Conservation (phyloP, 176 grass and related monocot species). For the Avena eriantha region DNA sequence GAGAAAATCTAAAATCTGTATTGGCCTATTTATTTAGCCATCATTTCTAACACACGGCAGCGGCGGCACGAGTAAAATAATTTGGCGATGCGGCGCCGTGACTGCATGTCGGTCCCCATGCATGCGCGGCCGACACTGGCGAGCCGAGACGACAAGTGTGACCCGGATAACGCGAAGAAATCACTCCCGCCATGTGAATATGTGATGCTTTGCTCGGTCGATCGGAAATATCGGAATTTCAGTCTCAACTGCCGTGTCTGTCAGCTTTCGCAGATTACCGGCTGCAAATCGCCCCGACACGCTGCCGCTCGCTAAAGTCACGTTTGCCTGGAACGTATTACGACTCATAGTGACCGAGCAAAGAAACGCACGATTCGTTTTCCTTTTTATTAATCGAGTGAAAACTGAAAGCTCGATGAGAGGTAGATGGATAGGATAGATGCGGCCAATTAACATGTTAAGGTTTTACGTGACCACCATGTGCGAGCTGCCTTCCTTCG, state of each 20-base stretch:
- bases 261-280: slow-evolving; percentile 1
- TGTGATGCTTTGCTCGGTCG: neutral
- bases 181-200: slow-evolving; percentile 42
- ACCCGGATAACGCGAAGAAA: neutral
- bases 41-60: too few relatives aligned
- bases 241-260: slow-evolving; percentile 3
- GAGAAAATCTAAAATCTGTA: too few relatives aligned
- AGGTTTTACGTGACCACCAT: slow-evolving; percentile 27
- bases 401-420: neutral
- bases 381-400: neutral
- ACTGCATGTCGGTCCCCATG: neutral
- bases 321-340: neutral
- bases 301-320: neutral
- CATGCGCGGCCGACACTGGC: slow-evolving; percentile 31
- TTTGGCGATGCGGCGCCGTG: neutral
- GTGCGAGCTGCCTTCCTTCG: slow-evolving; percentile 32
- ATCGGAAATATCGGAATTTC: slow-evolving; percentile 15
- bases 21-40: too few relatives aligned
- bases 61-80: slow-evolving; percentile 25
- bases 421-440: neutral
- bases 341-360: too few relatives aligned
- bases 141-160: neutral
- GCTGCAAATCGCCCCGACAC: slow-evolving; percentile 42
- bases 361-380: too few relatives aligned
- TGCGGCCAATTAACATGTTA: slow-evolving; percentile 44